Base-by-base conservation (phyloP, 2,329 filamentous ascomycete genomes). In the Fusarium foetens region DNA sequence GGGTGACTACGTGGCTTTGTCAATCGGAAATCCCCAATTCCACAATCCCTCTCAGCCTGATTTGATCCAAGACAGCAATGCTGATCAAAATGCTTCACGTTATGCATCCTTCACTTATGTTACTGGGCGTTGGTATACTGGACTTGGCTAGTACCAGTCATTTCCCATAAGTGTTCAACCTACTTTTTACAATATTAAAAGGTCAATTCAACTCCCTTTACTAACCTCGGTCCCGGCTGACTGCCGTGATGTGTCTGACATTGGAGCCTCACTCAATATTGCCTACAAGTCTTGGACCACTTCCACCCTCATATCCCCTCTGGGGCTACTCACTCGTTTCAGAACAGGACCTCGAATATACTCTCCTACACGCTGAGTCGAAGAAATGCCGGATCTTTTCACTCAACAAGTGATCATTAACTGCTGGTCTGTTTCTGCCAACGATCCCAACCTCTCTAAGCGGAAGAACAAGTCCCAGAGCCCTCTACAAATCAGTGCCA, bases 361-460 rank as follows among this genome's bases (percentile, higher is more conserved):
- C 49, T 53, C 14, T 38, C 19, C 14, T 9, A 16, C 36, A 35
- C 25, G 53, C 55, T 6, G 43, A 51, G 48, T 27, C 55, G 55
- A 43, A 68, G 65, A 68, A 39, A 68, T 68, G 65, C 39, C 48
- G n/a, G 23, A 68, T 68, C 54, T 41, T 17, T 38, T n/a, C 17
- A 41, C 54, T 19, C 45, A 63, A 31, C 19, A 43, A 14, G 25
- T 63, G 33, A 36, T 58, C 8, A 68, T 68, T 29, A 68, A 46
- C 23, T 68, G 58, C 21, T 29, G 58, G 31, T 39, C 45, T 38
- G 39, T 54, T 21, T 23, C 38, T n/a, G 25, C 21, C 36, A 16
- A 55, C 27, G 33, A 41, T 16, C 2, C 29, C 19, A 45, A 25
- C 13, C 36, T 33, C 13, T 38, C 39, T 19, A 63, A 41, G 14